phyloP scores from a whole-genome alignment of 2,329 filamentous ascomycete species.

The Ceratocystis harringtonii region DNA sequence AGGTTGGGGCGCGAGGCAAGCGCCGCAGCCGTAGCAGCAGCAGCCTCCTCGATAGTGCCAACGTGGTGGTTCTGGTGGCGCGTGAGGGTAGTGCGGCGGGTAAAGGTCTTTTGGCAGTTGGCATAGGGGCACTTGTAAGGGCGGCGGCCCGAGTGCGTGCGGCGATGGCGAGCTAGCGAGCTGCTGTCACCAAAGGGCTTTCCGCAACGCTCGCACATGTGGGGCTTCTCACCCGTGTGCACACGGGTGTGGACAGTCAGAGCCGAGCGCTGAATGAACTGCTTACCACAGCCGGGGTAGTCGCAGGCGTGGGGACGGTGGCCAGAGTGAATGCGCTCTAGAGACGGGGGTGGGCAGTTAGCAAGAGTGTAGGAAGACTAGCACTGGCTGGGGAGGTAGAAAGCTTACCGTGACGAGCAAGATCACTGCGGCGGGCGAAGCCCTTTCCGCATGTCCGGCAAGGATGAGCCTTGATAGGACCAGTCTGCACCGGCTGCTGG shows the following conservation, averaged over 20 bases:
- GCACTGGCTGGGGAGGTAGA: background rate
- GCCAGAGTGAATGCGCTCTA: slow-evolving; percentile 91
- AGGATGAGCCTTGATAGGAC: slow-evolving; percentile 55
- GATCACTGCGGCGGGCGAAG: slow-evolving; percentile 84
- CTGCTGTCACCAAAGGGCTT: slow-evolving; percentile 98
- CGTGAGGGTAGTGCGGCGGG: slow-evolving; percentile 82
- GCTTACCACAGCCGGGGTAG: slow-evolving; percentile 74
- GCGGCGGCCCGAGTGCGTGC: slow-evolving; percentile 88
- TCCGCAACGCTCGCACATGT: slow-evolving; percentile 91
- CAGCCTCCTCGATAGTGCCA: slow-evolving; percentile 86
- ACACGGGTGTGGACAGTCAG: slow-evolving; percentile 90
- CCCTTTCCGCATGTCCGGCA: slow-evolving; percentile 83
- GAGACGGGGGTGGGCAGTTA: slow-evolving; percentile 25
- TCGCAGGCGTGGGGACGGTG: slow-evolving; percentile 86
- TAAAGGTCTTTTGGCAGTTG: slow-evolving; percentile 97
- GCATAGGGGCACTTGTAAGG: slow-evolving; percentile 97
- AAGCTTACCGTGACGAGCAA: slow-evolving; percentile 75
- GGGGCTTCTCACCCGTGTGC: slow-evolving; percentile 95
- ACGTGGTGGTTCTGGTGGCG: slow-evolving; percentile 93
- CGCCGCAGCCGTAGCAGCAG: slow-evolving; percentile 73
- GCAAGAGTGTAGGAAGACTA: slow-evolving; percentile 10
- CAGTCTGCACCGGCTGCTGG: slow-evolving; percentile 16
- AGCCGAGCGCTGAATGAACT: slow-evolving; percentile 92
- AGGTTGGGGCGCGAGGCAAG: slow-evolving; percentile 42
- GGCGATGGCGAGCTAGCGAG: slow-evolving; percentile 79